Base-by-base conservation (phyloP, 2,329 filamentous ascomycete genomes). In the Epichloe elymi region DNA sequence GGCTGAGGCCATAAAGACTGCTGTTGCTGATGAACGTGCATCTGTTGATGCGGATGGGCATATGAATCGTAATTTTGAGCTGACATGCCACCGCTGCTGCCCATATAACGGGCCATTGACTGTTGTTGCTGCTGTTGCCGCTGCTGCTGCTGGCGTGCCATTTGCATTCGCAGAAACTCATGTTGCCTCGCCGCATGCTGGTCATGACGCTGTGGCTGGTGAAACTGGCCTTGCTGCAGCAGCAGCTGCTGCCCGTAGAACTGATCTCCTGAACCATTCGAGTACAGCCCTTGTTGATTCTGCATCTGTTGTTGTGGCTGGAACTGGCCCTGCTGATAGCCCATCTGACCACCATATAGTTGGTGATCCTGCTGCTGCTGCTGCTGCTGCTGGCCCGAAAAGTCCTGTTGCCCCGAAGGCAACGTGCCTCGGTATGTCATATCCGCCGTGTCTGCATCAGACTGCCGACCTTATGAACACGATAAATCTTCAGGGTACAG, bases 401-500 rank as follows among this genome's bases (percentile, higher is more conserved):
- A 66, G 51, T 60, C 59, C 54, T 49, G 47, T 51, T 59, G 59
- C 55, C 60, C 61, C 51, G 61, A 52, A 53, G 61, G 61, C 60
- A 62, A 55, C 48, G 56, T 52, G 58, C 62, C 62, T 56, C 60
- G 59, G 60, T 64, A 67, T 58, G 61, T 68, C 65, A 71, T 68
- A 56, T 58, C 65, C 52, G 55, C 49, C 53, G 54, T 41, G 43
- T 55, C 56, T 49, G 56, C 56, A 55, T 57, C 51, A 55, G 54
- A 52, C 50, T 51, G 14, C 30, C 19, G 17, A 11, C 10, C 26
- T 15, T 14, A 36, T 10, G 33, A 33, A 20, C 20, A 41, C 43
- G 38, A 46, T 10, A 2, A 26, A 15, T 23, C 17, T 30, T 19
- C 19, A 19, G 23, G 33, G 23, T 33, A 10, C 4, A 11, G 30